These are phyloP conservation scores for Ochromonadaceae sp. DNA, from an alignment of 352 stramenopile species.

Conservation along the genomic window DNA sequence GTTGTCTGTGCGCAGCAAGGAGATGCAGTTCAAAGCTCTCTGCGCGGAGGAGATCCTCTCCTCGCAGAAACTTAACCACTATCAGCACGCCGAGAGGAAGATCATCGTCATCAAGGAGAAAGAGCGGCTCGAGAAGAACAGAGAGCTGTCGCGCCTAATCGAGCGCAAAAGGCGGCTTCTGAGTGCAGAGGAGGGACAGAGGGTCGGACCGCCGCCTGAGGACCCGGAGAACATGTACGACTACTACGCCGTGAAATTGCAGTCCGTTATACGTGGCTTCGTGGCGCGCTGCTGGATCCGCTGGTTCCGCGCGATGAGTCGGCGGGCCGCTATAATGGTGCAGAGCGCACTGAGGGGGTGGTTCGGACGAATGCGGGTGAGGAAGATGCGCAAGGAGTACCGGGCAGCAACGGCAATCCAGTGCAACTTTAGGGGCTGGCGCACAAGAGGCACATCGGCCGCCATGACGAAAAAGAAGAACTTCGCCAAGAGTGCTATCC, in stretches of 20 bases:
- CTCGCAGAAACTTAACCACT: neutral
- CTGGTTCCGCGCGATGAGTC: neutral
- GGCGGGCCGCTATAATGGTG: neutral
- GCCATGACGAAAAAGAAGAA: neutral
- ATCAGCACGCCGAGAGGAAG: neutral
- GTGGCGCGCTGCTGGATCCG: neutral
- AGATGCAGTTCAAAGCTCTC: no score
- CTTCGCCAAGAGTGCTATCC: neutral
- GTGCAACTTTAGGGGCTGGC: slow-evolving; percentile 13
- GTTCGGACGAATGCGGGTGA: neutral
- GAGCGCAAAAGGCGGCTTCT: slow-evolving; percentile 6
- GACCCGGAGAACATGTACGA: neutral
- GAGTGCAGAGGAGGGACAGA: neutral
- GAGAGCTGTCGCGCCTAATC: neutral
- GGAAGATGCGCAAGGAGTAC: neutral
- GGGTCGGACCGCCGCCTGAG: neutral
- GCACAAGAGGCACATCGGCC: neutral
- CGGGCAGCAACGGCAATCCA: slow-evolving; percentile 4
- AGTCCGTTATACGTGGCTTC: neutral
- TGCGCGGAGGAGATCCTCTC: no score
- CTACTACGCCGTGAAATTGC: neutral
- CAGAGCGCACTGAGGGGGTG: neutral
- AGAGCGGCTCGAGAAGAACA: neutral
- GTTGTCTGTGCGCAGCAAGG: no score
- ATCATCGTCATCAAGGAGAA: neutral